Evolutionary conservation across 768 basidiomycete species (phyloP).

Genomic region (Piloderma croceum): DNA sequence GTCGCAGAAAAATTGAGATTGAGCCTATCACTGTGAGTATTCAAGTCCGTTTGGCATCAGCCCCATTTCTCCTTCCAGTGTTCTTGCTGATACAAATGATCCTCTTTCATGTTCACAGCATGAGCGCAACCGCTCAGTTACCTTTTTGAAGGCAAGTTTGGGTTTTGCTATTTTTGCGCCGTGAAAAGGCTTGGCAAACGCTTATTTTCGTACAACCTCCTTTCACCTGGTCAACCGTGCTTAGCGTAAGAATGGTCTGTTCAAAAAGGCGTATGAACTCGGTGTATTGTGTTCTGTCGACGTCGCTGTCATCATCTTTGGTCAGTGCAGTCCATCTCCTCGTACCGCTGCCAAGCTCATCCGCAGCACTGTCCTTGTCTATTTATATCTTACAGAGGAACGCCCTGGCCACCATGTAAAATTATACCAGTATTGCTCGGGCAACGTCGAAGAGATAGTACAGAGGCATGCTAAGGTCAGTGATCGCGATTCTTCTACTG

Average conservation of each 20-base stretch:
- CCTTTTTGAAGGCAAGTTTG: conserved; percentile 80
- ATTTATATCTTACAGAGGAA: too few species aligned
- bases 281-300: conserved; percentile 88
- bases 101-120: conserved; percentile 77
- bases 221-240: conserved; percentile 5
- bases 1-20: conserved; percentile 77
- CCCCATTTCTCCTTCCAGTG: too few species aligned
- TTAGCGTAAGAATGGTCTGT: conserved; percentile 84
- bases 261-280: conserved; percentile 89
- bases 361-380: too few species aligned
- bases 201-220: too few species aligned
- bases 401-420: conserved; percentile 77
- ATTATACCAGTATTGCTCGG: conserved; percentile 76
- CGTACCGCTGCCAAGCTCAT: conserved; percentile 17
- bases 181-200: conserved; percentile 28
- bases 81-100: too few species aligned
- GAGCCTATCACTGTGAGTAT: conserved; percentile 70
- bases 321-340: conserved; percentile 16
- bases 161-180: conserved; percentile 76
- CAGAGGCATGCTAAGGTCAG: conserved; percentile 57
- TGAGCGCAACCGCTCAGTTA: conserved; percentile 87
- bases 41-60: conserved; percentile 26
- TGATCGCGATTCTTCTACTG: background rate
- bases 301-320: conserved; percentile 85
- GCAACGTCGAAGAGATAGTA: conserved; percentile 64